Base-by-base conservation (phyloP, 2,329 filamentous ascomycete genomes). In the Chrysosporium keratinophilum region DNA sequence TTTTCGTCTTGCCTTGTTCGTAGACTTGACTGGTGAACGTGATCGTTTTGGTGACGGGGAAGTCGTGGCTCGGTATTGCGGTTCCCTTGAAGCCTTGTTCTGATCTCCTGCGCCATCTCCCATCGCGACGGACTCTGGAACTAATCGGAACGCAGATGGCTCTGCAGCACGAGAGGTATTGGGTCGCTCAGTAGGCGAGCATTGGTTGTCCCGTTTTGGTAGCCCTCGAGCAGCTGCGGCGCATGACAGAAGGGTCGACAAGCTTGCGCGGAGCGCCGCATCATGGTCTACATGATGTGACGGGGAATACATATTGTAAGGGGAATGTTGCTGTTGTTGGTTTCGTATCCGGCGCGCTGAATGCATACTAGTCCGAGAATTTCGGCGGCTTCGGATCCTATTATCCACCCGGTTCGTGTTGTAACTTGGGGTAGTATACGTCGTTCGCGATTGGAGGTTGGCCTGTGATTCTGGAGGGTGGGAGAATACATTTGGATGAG, bases 191-290 rank as follows among this genome's bases (percentile, higher is more conserved):
- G 63, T 34, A 44, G 57, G 39, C 52, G 52, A 11, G 34, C 48
- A 68, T 45, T 65, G 65, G 39, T 57, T 64, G 45, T 69, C 71
- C 55, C 63, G 63, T 65, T 93, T 95, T 0, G 85, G 82, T 14
- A 93, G 75, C 3, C 86, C 85, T 42, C 93, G 81, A 1, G 91
- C 93, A 0, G 91, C 93, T 2, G 90, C 89, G 0, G 89, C 91
- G 63, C 88, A 95, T n/a, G 91, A 96, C 11, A 98, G 80, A 11
- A 98, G 78, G 0, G 93, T 97, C 0, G 89, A 95, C n/a, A 98
- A 77, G 47, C 88, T 95, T 17, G 93, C 89, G 34, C 93, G 84
- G 10, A 98, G 77, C 1, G 89, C 93, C 31, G 89, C 93, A 63
- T 98, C 93, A 62, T 97, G 90, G 62, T 97, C 89, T 46, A 87